Conservation (phyloP, 2,329 filamentous ascomycete genomes). For the Dichotomopilus funicola region DNA sequence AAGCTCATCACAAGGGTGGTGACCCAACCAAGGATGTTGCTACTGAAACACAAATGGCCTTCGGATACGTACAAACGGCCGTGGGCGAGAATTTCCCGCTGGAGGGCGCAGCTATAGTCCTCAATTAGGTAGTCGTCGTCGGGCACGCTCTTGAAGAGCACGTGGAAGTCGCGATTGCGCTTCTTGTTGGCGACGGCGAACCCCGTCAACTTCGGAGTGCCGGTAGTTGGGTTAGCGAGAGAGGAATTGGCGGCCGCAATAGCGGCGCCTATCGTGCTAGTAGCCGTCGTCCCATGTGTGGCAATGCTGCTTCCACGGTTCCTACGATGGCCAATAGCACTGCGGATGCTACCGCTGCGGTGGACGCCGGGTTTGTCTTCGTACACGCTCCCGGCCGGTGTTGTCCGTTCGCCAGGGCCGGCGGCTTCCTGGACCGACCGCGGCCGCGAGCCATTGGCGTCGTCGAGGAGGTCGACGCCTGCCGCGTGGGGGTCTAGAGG, state of each 20-base stretch:
- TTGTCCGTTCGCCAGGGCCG: constrained; percentile 52
- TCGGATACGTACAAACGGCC: constrained; percentile 94
- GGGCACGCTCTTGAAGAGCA: constrained; percentile 89
- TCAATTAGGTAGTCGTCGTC: constrained; percentile 98
- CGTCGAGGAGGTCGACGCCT: constrained; percentile 34
- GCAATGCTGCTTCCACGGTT: constrained; percentile 79
- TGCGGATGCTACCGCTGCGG: constrained; percentile 61
- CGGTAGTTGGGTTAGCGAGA: constrained; percentile 56
- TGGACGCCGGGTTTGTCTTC: constrained; percentile 57
- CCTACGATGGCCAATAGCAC: constrained; percentile 52
- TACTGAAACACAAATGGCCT: constrained; percentile 96
- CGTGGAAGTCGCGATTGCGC: constrained; percentile 91
- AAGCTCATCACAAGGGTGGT: constrained; percentile 97
- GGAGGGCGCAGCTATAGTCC: constrained; percentile 93
- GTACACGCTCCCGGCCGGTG: constrained; percentile 57
- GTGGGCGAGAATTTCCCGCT: constrained; percentile 90
- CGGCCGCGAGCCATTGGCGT: constrained; percentile 34
- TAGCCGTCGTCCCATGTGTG: constrained; percentile 44
- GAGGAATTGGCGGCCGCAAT: constrained; percentile 65
- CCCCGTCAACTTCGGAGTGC: constrained; percentile 74
- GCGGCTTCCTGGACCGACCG: constrained; percentile 46
- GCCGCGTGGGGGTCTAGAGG: constrained; percentile 39
- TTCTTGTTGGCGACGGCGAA: constrained; percentile 96
- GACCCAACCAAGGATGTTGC: constrained; percentile 97
- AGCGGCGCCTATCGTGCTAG: constrained; percentile 62